Conservation (phyloP, 2,329 filamentous ascomycete genomes). For the Lecanosticta acicola region DNA sequence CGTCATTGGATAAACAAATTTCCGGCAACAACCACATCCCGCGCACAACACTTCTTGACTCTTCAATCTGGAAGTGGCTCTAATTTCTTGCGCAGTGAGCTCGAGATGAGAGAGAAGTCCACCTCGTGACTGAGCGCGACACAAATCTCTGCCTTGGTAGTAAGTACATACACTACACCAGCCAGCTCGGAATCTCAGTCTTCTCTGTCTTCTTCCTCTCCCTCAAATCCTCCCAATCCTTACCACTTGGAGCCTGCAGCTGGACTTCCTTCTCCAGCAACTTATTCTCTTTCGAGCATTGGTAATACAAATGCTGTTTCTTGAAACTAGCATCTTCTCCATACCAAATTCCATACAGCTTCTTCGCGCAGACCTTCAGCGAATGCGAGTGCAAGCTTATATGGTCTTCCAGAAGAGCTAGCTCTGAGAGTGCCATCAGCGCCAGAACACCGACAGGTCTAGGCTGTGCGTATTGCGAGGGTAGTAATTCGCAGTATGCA, state of each 20-base stretch:
- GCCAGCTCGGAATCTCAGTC: no score
- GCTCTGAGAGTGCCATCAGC: constrained; percentile 6
- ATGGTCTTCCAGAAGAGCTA: background rate
- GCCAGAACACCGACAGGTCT: constrained; percentile 3
- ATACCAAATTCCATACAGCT: constrained; percentile 6
- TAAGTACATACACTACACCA: no score
- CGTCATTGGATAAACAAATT: no score
- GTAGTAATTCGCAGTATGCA: constrained; percentile 3
- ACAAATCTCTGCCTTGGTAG: no score
- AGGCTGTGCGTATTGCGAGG: background rate
- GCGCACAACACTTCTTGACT: no score
- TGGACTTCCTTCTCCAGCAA: background rate
- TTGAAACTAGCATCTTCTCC: constrained; percentile 7
- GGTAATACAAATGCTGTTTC: constrained; percentile 4
- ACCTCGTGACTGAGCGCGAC: no score
- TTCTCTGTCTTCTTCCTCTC: no score
- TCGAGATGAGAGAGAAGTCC: no score
- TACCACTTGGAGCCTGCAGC: background rate
- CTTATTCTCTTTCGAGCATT: background rate
- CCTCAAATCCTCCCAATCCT: background rate
- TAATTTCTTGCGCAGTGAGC: no score
- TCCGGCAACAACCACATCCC: no score
- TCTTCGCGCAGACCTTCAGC: constrained; percentile 3
- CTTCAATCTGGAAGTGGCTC: no score
- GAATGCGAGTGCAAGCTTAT: background rate